phyloP scores from a whole-genome alignment of 2,329 filamentous ascomycete genomes.

The Alternaria brassicicola region DNA sequence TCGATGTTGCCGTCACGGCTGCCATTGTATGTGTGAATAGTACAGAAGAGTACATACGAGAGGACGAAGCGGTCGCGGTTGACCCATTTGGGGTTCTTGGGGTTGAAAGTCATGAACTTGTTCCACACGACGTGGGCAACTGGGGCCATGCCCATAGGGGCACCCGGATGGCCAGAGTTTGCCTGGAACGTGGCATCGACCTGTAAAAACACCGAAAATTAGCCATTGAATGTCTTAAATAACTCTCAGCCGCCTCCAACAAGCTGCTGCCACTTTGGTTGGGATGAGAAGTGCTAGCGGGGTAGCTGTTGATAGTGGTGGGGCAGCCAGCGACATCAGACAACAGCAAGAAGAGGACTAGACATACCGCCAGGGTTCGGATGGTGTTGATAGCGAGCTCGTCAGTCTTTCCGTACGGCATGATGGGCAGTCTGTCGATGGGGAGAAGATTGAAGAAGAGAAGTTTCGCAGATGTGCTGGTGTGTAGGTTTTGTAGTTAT shows the following conservation, averaged over 20 bases:
- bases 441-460: constrained; percentile 19
- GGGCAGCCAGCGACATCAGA: constrained; percentile 11
- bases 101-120: constrained; percentile 99
- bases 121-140: constrained; percentile 97
- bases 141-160: constrained; percentile 96
- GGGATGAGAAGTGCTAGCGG: constrained; percentile 30
- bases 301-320: constrained; percentile 34
- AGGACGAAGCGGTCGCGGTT: constrained; percentile 99
- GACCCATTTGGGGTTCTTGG: constrained; percentile 95
- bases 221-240: constrained; percentile 36
- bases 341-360: constrained; percentile 6
- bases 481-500: constrained; percentile 28
- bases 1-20: background rate
- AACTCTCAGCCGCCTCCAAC: background rate
- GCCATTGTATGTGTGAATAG: background rate
- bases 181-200: constrained; percentile 95
- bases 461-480: constrained; percentile 18
- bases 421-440: constrained; percentile 56
- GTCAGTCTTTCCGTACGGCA: constrained; percentile 89
- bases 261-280: constrained; percentile 18
- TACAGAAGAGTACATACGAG: constrained; percentile 71
- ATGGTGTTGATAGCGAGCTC: constrained; percentile 97
- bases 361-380: constrained; percentile 88
- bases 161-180: constrained; percentile 98
- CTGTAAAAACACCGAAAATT: constrained; percentile 57